Conservation (phyloP, 306 rosid species). For the Fragaria vesca region DNA sequence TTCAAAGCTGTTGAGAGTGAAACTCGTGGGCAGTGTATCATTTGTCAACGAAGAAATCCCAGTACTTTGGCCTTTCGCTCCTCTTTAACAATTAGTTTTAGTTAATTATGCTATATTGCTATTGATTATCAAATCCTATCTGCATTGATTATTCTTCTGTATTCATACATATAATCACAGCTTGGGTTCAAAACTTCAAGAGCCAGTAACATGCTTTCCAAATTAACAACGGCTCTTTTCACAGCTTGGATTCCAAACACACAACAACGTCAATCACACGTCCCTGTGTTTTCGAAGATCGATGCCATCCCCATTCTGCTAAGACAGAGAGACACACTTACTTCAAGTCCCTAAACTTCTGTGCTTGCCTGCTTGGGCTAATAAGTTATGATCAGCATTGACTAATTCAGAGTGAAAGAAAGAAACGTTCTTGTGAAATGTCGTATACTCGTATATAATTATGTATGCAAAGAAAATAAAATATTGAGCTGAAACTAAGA, state of each 20-base stretch:
- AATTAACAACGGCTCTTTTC: neutral
- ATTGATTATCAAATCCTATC: neutral
- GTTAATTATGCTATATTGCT: neutral
- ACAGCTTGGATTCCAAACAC: neutral
- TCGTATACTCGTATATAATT: too few species aligned
- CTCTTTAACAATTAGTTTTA: neutral
- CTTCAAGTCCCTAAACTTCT: slow-evolving; percentile 1
- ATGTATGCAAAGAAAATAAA: neutral
- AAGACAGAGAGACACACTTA: neutral
- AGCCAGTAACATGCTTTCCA: neutral
- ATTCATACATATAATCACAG: neutral
- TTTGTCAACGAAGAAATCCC: neutral
- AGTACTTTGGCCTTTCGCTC: neutral
- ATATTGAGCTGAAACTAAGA: neutral
- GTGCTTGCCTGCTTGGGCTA: neutral
- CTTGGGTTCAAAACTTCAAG: slow-evolving; percentile 15
- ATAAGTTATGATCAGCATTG: neutral
- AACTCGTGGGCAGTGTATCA: neutral
- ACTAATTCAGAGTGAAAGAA: neutral
- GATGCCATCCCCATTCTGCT: neutral
- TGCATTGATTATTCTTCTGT: neutral
- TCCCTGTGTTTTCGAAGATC: neutral
- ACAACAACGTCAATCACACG: neutral
- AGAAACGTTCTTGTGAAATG: neutral
- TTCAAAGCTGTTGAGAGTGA: neutral